Base-by-base conservation (phyloP, 352 stramenopile genomes). In the Pythium phragmiticola region DNA sequence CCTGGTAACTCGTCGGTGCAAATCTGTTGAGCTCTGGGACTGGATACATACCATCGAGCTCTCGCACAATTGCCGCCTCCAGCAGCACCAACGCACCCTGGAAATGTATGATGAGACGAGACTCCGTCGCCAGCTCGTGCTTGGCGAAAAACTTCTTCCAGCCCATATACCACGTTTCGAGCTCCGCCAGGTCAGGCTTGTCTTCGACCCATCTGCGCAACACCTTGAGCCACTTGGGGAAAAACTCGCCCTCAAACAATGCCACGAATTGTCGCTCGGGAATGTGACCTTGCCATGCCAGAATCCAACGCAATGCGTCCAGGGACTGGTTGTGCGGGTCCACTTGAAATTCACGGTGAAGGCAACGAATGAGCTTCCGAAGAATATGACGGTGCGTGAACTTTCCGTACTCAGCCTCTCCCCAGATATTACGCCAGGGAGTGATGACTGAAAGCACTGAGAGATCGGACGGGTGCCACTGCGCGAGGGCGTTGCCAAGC, bases 201-300 rank as follows among this genome's bases (percentile, higher is more conserved):
- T 70, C 66, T 5, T 47, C 49, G 4, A 97, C 72, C 91, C 91
- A 98, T 49, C 74, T 75, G 14, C 80, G 85, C 49, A 98, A 67
- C 16, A 92, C 82, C 17, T 81, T 79, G 13, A 97, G 80, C 91
- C 91, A 98, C 61, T 94, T 89, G 0, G 88, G 85, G 53, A 98
- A 97, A 53, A 98, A 96, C 55, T 97, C 91, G 9, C 87, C 90
- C 69, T 97, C 90, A 23, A 98, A 75, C 2, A 96, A 69, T 23
- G 86, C 82, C 34, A 93, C 72, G 52, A 94, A 79, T 55, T 96
- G 87, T 0, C 82, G 77, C 11, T 88, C 61, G 11, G 87, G 83
- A 33, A 96, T 62, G 54, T 87, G 45, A 17, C 71, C 55, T 70
- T 80, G 74, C 89, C 89, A 96, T 42, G 75, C 83, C 4, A 96